phyloP scores from a whole-genome alignment of 495 filamentous ascomycete species.

The Aspergillus biplanus region DNA sequence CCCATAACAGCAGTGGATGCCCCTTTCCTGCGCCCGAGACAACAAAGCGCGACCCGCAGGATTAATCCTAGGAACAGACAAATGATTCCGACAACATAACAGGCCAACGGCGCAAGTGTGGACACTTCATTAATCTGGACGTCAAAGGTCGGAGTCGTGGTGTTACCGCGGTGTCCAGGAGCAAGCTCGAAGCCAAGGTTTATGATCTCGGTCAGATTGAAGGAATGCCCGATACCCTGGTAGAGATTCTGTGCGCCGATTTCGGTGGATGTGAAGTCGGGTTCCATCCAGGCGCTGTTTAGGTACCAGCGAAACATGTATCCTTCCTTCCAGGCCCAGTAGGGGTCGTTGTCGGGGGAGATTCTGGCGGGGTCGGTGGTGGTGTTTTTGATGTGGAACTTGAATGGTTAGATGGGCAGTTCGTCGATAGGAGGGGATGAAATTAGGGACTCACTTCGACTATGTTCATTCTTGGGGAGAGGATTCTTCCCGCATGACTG shows the following conservation, averaged over 20 bases:
- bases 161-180: not conserved
- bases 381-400: not conserved
- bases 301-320: not conserved
- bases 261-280: not conserved
- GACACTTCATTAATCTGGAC: not conserved
- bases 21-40: not conserved
- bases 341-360: not conserved
- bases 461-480: not conserved
- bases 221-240: not conserved
- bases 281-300: not conserved
- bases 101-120: not conserved
- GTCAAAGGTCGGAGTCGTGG: not conserved
- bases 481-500: not conserved
- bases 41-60: not conserved
- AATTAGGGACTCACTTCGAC: not conserved
- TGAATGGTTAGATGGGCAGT: not conserved
- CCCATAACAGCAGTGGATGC: not conserved
- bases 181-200: not conserved
- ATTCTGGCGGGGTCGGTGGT: not conserved
- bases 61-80: not conserved
- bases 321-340: constrained; percentile 5
- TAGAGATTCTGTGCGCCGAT: not conserved
- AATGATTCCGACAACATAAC: not conserved
- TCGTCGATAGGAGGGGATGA: not conserved
- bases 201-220: not conserved